Conservation (phyloP, 1,284 basidiomycete genomes). For the Cryptococcus sp. region DNA sequence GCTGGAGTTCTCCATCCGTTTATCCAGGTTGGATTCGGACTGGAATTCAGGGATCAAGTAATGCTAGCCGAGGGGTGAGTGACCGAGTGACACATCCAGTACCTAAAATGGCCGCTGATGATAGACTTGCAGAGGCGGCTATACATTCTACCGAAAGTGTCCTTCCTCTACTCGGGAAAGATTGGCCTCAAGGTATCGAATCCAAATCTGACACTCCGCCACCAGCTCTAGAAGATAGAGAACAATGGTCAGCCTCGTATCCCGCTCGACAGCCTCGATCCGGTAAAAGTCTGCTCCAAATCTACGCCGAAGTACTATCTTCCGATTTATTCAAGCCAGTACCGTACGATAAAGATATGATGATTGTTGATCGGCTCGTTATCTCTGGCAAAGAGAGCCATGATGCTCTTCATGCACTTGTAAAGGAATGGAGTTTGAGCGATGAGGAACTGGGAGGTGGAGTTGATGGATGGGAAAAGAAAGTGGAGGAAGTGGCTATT, state of each 20-base stretch:
- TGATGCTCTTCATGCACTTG: conserved; percentile 54
- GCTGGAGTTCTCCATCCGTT: conserved; percentile 56
- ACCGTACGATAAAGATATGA: conserved; percentile 55
- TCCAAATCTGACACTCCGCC: conserved; percentile 2
- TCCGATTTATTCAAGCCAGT: conserved; percentile 49
- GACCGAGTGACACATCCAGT: conserved; percentile 14
- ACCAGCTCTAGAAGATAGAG: conserved; percentile 3
- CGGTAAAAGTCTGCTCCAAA: conserved; percentile 17
- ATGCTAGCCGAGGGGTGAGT: conserved; percentile 56
- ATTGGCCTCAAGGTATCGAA: neutral
- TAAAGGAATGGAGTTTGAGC: conserved; percentile 52
- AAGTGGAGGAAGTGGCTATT: conserved; percentile 58
- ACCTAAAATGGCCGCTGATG: neutral
- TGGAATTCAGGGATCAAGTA: conserved; percentile 58
- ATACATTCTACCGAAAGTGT: conserved; percentile 43
- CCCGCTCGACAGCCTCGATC: conserved; percentile 2
- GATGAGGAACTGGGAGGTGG: conserved; percentile 46
- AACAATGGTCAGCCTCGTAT: conserved; percentile 1
- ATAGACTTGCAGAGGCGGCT: conserved; percentile 56
- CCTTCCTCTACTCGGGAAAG: neutral
- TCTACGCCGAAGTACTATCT: conserved; percentile 26
- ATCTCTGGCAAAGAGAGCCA: conserved; percentile 50
- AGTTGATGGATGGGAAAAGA: conserved; percentile 47
- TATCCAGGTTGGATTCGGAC: conserved; percentile 63
- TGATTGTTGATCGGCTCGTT: conserved; percentile 51